Conservation (phyloP, 768 basidiomycete species). For the Leccinum incarnatum region DNA sequence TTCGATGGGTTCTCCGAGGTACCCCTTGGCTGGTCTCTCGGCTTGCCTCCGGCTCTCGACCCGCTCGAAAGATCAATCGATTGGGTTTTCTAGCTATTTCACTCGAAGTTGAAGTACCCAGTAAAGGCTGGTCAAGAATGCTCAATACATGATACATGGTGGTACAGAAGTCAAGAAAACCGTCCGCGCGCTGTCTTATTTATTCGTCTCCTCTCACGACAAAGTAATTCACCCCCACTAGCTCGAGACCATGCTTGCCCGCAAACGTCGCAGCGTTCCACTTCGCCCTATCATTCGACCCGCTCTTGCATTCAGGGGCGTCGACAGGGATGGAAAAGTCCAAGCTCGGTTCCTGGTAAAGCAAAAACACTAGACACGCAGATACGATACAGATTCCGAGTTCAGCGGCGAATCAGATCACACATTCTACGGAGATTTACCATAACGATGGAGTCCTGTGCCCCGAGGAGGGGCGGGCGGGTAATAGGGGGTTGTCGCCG, state of each 20-base stretch:
- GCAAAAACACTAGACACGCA: conserved; percentile 45
- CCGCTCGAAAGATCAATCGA: not conserved
- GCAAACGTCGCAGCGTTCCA: conserved; percentile 61
- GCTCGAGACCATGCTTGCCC: conserved; percentile 46
- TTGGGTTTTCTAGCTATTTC: too few relatives aligned
- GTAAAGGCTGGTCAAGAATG: not conserved
- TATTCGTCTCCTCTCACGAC: conserved; percentile 33
- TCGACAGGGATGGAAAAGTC: conserved; percentile 41
- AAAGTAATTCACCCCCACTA: conserved; percentile 62
- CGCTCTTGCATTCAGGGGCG: conserved; percentile 45
- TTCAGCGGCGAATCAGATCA: not conserved
- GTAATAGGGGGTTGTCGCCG: conserved; percentile 53
- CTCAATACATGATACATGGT: not conserved
- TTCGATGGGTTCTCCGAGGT: too few relatives aligned
- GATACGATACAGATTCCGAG: not conserved
- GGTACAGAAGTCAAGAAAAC: not conserved
- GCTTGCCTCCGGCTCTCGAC: too few relatives aligned
- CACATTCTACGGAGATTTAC: conserved; percentile 30
- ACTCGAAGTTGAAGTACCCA: too few relatives aligned
- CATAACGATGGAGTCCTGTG: conserved; percentile 56
- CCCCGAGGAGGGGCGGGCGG: conserved; percentile 55
- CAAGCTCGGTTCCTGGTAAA: conserved; percentile 55
- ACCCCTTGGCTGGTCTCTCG: too few relatives aligned
- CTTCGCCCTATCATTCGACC: conserved; percentile 43
- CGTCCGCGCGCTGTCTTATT: not conserved